Evolutionary conservation across 2,329 filamentous ascomycete species (phyloP), one percentile per base, ranked within the genome.

Genomic region (Emergomyces africanus): DNA sequence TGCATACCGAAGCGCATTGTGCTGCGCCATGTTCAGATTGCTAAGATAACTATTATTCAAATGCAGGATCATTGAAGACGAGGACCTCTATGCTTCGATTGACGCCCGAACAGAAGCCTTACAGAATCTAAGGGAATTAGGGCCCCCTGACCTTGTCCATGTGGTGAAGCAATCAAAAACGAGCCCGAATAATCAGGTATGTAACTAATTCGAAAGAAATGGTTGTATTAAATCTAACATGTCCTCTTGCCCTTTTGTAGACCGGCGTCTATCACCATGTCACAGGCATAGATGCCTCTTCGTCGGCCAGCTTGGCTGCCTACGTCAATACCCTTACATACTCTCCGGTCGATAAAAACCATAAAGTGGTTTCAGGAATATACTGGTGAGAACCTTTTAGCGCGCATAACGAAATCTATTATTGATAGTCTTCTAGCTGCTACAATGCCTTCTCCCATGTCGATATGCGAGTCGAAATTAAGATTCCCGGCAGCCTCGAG

Each of bases 391-490:
- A 49, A 33, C 14, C 42, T 42, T 48, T 42, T n/a, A 25, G 14
- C 20, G 20, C 30, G 20, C 30, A n/a, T 23, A 10, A 44, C 14
- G 12, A 41, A 10, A 44, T 12, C 35, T 49, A 18, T 30, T 59
- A 51, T 59, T 64, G 57, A 66, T 57, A 61, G 37, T 30, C 55
- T 23, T 55, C 39, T 68, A 83, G 81, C 76, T 99, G 94, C 76
- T 99, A 99, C 81, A 99, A 99, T 89, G 94, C 94, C 64, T 96
- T 99, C 74, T 97, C 94, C 5, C 84, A 95, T 64, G 81, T 97
- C 57, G 94, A 99, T 70, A 99, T 99, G 94, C 90, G 94, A 62
- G 92, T 99, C 14, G 91, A 97, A 70, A 92, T 99, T 61, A 92
- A 91, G 64, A 97, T 99, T 64, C 94, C 94, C 20, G 94, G 94